Evolutionary conservation across 2,329 filamentous ascomycete genomes (phyloP), one percentile per base, ranked within the genome.

Genomic region (Teratosphaeria epicoccoides): DNA sequence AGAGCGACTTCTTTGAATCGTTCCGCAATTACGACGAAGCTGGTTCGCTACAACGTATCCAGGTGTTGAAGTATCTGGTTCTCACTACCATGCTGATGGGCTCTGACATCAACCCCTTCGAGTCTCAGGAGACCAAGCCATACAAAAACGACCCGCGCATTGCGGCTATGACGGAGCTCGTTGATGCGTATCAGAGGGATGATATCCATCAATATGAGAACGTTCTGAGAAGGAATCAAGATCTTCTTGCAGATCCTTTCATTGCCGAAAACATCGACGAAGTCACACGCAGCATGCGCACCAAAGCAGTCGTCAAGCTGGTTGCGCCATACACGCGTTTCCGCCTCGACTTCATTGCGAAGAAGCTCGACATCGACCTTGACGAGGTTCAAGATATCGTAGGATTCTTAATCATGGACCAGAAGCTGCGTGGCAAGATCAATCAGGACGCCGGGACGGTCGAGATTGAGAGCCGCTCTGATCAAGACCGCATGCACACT

Each of bases 201-300:
- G 91, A 97, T 66, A 91, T 98, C 59, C 86, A 91, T 67, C 78
- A 81, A 59, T 98, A 98, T 70, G 88, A 96, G 70, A 83, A 80
- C 50, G 89, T 96, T 33, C 76, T 98, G 51, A 83, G 88, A 63
- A 83, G 83, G 64, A 94, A 96, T 72, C 84, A 84, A 63, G 93
- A 96, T 65, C 83, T 98, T 24, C 77, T 97, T 37, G 82, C 85
- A 11, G 93, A 98, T 68, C 84, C 87, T 0, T 98, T 97, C 72
- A 98, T 98, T 61, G 91, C 91, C 24, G 93, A 97, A 72, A 97
- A 98, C 67, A 98, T 98, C 61, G 93, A 97, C 69, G 93, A 98
- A 72, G 91, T 98, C 52, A 98, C 91, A 49, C 87, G 93, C 43
- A 96, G 93, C 70, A 95, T 98, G 85, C 87, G 93, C 50, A 97